These are phyloP conservation scores for Globisporangium spinosum DNA, from an alignment of 352 stramenopile species.

Conservation along the genomic window DNA sequence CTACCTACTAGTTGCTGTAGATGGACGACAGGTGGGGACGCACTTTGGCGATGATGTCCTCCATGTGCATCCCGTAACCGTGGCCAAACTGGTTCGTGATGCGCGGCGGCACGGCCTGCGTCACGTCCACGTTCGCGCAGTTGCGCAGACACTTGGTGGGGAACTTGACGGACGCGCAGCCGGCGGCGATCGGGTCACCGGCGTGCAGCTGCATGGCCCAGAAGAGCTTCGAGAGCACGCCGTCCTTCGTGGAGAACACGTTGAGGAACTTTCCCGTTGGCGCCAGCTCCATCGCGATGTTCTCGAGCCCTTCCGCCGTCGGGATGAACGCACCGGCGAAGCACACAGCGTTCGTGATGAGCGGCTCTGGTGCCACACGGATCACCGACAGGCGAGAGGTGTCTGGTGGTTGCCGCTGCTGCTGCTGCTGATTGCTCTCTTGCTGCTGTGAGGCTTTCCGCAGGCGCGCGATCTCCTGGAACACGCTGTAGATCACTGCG, in stretches of 20 bases:
- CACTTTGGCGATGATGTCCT: slow-evolving; percentile 45
- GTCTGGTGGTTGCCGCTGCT: background rate
- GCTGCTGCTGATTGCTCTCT: background rate
- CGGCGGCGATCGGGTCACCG: slow-evolving; percentile 36
- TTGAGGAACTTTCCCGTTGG: slow-evolving; percentile 60
- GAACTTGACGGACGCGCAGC: slow-evolving; percentile 34
- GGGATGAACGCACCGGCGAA: slow-evolving; percentile 73
- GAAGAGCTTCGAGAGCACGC: slow-evolving; percentile 73
- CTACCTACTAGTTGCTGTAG: background rate
- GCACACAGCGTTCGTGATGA: slow-evolving; percentile 54
- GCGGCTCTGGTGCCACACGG: slow-evolving; percentile 12
- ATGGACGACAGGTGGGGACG: slow-evolving; percentile 34
- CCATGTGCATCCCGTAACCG: slow-evolving; percentile 74
- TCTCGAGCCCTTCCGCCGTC: slow-evolving; percentile 29
- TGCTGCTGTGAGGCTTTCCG: slow-evolving; percentile 15
- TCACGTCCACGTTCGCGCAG: slow-evolving; percentile 65
- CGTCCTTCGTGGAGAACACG: slow-evolving; percentile 73
- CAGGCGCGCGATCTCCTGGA: slow-evolving; percentile 64
- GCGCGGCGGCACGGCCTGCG: slow-evolving; percentile 50
- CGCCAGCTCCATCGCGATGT: slow-evolving; percentile 35
- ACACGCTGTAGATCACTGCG: slow-evolving; percentile 64
- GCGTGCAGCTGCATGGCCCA: slow-evolving; percentile 58
- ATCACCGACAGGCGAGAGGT: background rate
- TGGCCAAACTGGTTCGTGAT: slow-evolving; percentile 77
- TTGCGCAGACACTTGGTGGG: slow-evolving; percentile 11